Evolutionary conservation across 2,329 filamentous ascomycete genomes (phyloP).

Genomic region (Pseudocercospora fuligena): DNA sequence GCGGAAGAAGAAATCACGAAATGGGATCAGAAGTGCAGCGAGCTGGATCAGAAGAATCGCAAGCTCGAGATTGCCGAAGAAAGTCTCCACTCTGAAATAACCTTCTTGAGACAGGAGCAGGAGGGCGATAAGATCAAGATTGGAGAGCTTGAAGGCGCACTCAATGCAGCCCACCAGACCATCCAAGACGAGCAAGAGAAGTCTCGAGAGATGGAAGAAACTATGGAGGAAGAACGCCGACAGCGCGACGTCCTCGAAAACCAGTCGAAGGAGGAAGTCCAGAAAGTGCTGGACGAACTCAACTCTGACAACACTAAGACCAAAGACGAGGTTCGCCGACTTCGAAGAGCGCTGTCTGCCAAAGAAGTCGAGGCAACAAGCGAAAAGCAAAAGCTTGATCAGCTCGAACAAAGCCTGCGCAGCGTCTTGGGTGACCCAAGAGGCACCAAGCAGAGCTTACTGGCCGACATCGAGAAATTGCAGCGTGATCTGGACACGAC

Average conservation of each 20-base stretch:
- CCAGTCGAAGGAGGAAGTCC: constrained; percentile 92
- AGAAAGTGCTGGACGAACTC: constrained; percentile 89
- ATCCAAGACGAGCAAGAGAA: constrained; percentile 85
- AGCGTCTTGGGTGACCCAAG: constrained; percentile 86
- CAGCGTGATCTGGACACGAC: constrained; percentile 87
- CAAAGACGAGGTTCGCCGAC: constrained; percentile 81
- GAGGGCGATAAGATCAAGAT: constrained; percentile 98
- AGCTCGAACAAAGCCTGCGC: constrained; percentile 86
- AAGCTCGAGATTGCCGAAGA: constrained; percentile 89
- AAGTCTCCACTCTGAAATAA: constrained; percentile 88
- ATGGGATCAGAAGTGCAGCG: constrained; percentile 80
- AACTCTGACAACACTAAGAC: constrained; percentile 80
- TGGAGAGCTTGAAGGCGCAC: constrained; percentile 82
- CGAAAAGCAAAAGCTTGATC: constrained; percentile 88
- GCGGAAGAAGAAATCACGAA: constrained; percentile 86
- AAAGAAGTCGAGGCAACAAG: constrained; percentile 87
- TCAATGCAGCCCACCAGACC: constrained; percentile 77
- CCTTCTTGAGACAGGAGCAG: constrained; percentile 94
- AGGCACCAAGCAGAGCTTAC: constrained; percentile 81
- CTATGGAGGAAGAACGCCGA: constrained; percentile 77
- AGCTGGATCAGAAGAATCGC: constrained; percentile 85
- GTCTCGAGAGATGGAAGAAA: constrained; percentile 57
- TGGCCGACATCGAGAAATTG: constrained; percentile 81
- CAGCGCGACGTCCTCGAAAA: constrained; percentile 86
- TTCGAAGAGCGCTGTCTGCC: constrained; percentile 81